phyloP scores from a whole-genome alignment of 1,139 yeast species.

The Suhomyces bribrorum region DNA sequence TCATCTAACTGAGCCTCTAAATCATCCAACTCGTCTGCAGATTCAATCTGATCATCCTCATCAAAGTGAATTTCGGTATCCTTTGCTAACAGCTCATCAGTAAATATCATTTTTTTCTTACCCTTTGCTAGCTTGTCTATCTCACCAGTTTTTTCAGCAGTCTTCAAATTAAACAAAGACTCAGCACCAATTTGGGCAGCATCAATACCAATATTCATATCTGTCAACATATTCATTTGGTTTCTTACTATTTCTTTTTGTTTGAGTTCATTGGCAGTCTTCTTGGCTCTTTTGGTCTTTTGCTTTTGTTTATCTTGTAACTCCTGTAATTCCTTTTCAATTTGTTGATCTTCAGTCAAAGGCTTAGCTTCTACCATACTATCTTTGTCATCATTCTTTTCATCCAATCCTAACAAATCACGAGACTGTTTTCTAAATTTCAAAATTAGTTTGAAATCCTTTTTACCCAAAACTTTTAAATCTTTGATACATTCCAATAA shows the following conservation, averaged over 20 bases:
- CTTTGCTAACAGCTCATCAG: conserved; percentile 51
- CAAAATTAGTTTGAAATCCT: conserved; percentile 81
- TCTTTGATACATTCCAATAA: conserved; percentile 83
- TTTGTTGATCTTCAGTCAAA: conserved; percentile 84
- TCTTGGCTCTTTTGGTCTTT: conserved; percentile 73
- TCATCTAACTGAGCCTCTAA: conserved; percentile 79
- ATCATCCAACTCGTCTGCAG: conserved; percentile 65
- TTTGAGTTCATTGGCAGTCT: conserved; percentile 76
- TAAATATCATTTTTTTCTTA: conserved; percentile 74
- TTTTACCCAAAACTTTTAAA: conserved; percentile 88
- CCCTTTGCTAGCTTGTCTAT: conserved; percentile 75
- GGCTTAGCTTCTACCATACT: conserved; percentile 62
- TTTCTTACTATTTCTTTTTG: conserved; percentile 87
- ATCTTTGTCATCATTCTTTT: conserved; percentile 46
- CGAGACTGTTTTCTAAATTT: conserved; percentile 91
- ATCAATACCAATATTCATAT: conserved; percentile 89
- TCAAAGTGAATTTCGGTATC: conserved; percentile 57
- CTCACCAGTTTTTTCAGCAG: conserved; percentile 85
- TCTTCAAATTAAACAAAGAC: conserved; percentile 75
- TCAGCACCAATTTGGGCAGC: conserved; percentile 84
- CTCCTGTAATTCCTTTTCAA: conserved; percentile 79
- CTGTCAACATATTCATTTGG: conserved; percentile 96
- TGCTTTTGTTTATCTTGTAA: conserved; percentile 71
- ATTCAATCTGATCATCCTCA: conserved; percentile 44
- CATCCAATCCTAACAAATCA: conserved; percentile 70